Evolutionary conservation across 805 yeast genomes (phyloP).

Genomic region (Candida awuae): DNA sequence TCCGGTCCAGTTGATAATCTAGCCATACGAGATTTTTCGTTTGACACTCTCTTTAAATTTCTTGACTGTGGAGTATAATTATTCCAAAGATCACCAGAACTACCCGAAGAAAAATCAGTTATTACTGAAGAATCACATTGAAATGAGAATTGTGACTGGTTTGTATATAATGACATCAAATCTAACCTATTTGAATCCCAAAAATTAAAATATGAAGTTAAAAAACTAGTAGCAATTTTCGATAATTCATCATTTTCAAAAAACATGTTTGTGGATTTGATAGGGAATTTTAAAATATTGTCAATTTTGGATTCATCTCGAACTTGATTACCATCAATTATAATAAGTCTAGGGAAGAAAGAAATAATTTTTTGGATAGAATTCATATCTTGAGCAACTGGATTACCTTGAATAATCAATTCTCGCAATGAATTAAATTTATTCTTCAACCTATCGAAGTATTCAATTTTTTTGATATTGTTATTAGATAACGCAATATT

Average conservation of each 20-base stretch:
- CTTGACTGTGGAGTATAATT: slow-evolving; percentile 68
- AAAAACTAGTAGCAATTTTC: slow-evolving; percentile 63
- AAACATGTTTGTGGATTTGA: slow-evolving; percentile 54
- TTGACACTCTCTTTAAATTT: slow-evolving; percentile 58
- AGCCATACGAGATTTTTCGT: slow-evolving; percentile 44
- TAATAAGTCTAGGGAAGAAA: slow-evolving; percentile 69
- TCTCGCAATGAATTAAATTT: slow-evolving; percentile 71
- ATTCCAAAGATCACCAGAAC: slow-evolving; percentile 39
- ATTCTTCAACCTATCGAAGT: slow-evolving; percentile 68
- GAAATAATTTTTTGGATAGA: slow-evolving; percentile 57
- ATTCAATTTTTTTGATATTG: slow-evolving; percentile 46
- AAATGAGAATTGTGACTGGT: slow-evolving; percentile 76
- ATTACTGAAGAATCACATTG: slow-evolving; percentile 62
- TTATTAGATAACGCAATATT: slow-evolving; percentile 80
- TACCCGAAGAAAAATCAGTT: slow-evolving; percentile 19
- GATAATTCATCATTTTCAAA: slow-evolving; percentile 74
- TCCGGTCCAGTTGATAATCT: slow-evolving; percentile 65
- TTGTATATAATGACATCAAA: slow-evolving; percentile 65
- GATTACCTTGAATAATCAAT: slow-evolving; percentile 71
- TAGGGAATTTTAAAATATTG: slow-evolving; percentile 46
- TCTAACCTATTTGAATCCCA: slow-evolving; percentile 80
- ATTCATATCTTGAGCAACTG: slow-evolving; percentile 38
- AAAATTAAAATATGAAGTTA: slow-evolving; percentile 61
- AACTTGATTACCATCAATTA: slow-evolving; percentile 70
- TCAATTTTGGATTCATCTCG: slow-evolving; percentile 62